Evolutionary conservation across 768 basidiomycete genomes (phyloP), one percentile per base, ranked within the genome.

Genomic region (Podaxis sp.): DNA sequence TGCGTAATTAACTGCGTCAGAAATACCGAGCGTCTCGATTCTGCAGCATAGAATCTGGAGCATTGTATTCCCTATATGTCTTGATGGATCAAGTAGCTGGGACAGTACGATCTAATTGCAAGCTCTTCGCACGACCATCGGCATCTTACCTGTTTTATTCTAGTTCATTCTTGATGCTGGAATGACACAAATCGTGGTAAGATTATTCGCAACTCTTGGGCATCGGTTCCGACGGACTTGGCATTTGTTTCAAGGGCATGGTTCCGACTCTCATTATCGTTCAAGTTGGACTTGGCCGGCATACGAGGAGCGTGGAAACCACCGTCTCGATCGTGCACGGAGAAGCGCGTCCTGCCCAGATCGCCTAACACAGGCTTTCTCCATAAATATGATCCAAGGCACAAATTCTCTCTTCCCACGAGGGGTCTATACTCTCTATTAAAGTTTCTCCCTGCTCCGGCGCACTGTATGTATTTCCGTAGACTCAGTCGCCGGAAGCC

Each of bases 31-130:
- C 22, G 36, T 40, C 38, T 40, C 33, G 26, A 10, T 6, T 26
- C 13, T 40, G 2, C 44, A 79, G 79, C 24, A 67, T 78, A 36
- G 78, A 78, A 69, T 78, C 78, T 1, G 78, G 79, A 1, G 56
- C 73, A 2, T 66, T 79, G 5, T 79, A 79, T 62, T 75, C 76
- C 1, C 17, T 74, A 7, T 60, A 60, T 38, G n/a, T 60, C 48
- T 40, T 60, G 13, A 26, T 56, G 33, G 54, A 56, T 24, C 54
- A 37, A 41, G 37, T 56, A 6, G 38, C 38, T 22, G 37, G 37
- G 22, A 38, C 54, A 37, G 54, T 56, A 41, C 6, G 37, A 24
- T 24, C n/a, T 24, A 20, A 37, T 26, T 36, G 10, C 49, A 50
- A 20, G 22, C 22, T 26, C 22, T 4, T 40, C 7, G 13, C 30